Evolutionary conservation across 2,329 filamentous ascomycete genomes (phyloP).

Genomic region (Aspergillus aculeatus): DNA sequence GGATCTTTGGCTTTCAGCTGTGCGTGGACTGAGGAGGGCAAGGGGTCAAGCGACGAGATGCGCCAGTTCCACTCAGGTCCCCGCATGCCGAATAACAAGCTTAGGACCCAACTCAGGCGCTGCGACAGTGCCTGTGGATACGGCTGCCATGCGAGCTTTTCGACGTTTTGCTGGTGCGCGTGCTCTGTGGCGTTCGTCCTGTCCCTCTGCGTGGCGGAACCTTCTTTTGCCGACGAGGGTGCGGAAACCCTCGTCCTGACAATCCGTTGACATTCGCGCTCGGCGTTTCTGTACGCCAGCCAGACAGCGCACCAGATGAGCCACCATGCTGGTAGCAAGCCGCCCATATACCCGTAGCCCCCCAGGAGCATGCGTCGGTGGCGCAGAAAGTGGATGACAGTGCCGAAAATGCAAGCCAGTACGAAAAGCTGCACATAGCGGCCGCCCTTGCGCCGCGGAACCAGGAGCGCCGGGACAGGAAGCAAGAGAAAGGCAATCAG

Average conservation of each 20-base stretch:
- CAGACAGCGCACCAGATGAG: constrained; percentile 54
- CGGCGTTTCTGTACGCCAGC: constrained; percentile 56
- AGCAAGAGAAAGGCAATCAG: constrained; percentile 30
- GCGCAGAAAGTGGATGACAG: constrained; percentile 45
- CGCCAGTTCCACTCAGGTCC: constrained; percentile 63
- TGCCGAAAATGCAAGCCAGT: constrained; percentile 45
- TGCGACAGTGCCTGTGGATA: constrained; percentile 53
- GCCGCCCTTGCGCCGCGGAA: constrained; percentile 46
- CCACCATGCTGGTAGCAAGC: constrained; percentile 55
- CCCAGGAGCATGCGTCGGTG: constrained; percentile 50
- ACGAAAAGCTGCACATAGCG: constrained; percentile 45
- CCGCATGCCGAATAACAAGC: constrained; percentile 58
- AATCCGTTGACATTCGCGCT: constrained; percentile 56
- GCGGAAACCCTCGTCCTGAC: constrained; percentile 39
- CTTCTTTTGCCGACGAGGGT: background rate
- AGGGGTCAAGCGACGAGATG: constrained; percentile 44
- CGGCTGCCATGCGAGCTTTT: constrained; percentile 52
- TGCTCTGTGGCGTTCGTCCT: background rate
- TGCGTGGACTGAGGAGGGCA: constrained; percentile 29
- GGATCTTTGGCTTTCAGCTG: constrained; percentile 19
- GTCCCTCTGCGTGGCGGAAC: background rate
- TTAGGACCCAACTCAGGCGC: constrained; percentile 58
- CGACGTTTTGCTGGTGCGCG: background rate
- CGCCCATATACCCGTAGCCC: constrained; percentile 55
- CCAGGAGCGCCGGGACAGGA: constrained; percentile 51